A percentile compares a stretch with the other conserved stretches of the same genome.
phyloP scores from a whole-genome alignment of 2,329 filamentous ascomycete genomes.

The Thermoascus crustaceus region DNA sequence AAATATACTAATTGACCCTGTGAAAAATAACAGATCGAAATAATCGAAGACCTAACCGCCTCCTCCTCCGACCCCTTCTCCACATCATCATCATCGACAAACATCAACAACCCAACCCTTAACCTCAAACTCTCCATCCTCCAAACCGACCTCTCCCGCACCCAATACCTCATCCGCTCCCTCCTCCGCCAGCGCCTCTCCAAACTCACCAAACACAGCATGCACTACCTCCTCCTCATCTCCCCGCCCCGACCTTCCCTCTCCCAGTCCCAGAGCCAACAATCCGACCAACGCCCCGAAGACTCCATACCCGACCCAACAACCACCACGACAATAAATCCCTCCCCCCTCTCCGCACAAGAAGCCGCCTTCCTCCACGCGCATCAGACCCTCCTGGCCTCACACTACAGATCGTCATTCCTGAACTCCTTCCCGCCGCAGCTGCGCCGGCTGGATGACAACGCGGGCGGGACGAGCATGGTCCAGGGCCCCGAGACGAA shows the following conservation, averaged over 20 bases:
- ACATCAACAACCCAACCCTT: constrained; percentile 77
- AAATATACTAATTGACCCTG: too few species aligned
- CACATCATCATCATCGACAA: constrained; percentile 50
- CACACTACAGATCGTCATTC: constrained; percentile 80
- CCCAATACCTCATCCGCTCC: constrained; percentile 81
- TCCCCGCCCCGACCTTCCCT: constrained; percentile 13
- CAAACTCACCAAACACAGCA: constrained; percentile 53
- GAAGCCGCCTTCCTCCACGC: constrained; percentile 77
- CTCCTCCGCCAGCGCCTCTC: constrained; percentile 76
- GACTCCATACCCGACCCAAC: constrained; percentile 26
- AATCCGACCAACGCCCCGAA: constrained; percentile 17
- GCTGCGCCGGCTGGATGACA: constrained; percentile 82
- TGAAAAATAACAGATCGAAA: constrained; percentile 59
- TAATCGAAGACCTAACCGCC: constrained; percentile 54
- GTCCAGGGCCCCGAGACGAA: constrained; percentile 78
- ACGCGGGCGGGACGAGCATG: constrained; percentile 84
- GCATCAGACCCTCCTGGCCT: constrained; percentile 75
- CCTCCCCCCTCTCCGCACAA: constrained; percentile 59
- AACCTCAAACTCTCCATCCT: constrained; percentile 92
- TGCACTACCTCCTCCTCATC: constrained; percentile 37
- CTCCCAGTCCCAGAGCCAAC: constrained; percentile 8
- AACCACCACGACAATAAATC: constrained; percentile 35
- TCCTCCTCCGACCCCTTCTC: constrained; percentile 33
- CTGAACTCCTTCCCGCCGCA: constrained; percentile 69
- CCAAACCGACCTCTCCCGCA: constrained; percentile 91